Evolutionary conservation across 768 basidiomycete genomes (phyloP).

Genomic region (Agaricus subrufescens): DNA sequence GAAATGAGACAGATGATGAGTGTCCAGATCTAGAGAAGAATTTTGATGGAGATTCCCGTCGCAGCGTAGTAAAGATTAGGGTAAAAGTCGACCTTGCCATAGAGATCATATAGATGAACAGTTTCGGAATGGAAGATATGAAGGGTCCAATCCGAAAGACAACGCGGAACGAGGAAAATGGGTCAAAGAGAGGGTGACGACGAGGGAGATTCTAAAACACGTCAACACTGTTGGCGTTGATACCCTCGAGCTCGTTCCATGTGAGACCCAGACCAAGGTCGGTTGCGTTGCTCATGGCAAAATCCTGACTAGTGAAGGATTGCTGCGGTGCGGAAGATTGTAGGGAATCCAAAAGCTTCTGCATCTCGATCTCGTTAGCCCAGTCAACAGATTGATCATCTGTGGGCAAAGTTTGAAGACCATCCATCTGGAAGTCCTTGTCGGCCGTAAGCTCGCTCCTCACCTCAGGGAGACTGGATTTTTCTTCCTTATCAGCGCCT

Average conservation of each 20-base stretch:
- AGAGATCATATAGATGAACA: slow-evolving; percentile 2
- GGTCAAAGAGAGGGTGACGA: background rate
- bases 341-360: slow-evolving; percentile 47
- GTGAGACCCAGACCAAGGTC: slow-evolving; percentile 2
- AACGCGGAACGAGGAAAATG: slow-evolving; percentile 5
- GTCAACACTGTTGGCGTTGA: slow-evolving; percentile 13
- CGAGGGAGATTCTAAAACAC: slow-evolving; percentile 8
- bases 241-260: slow-evolving; percentile 13
- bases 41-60: background rate
- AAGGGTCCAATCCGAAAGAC: background rate
- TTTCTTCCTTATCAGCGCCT: slow-evolving; percentile 8
- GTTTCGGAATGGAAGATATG: background rate
- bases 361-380: slow-evolving; percentile 52
- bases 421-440: background rate
- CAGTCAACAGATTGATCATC: slow-evolving; percentile 21
- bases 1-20: slow-evolving; percentile 5
- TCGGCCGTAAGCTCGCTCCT: slow-evolving; percentile 9
- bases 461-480: slow-evolving; percentile 15
- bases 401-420: background rate
- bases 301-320: slow-evolving; percentile 15
- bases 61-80: background rate
- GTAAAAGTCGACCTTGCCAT: slow-evolving; percentile 1
- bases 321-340: slow-evolving; percentile 28
- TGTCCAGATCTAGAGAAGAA: background rate
- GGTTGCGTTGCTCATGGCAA: background rate